Evolutionary conservation across 2,329 filamentous ascomycete species (phyloP).

Genomic region (Amauroascus niger): DNA sequence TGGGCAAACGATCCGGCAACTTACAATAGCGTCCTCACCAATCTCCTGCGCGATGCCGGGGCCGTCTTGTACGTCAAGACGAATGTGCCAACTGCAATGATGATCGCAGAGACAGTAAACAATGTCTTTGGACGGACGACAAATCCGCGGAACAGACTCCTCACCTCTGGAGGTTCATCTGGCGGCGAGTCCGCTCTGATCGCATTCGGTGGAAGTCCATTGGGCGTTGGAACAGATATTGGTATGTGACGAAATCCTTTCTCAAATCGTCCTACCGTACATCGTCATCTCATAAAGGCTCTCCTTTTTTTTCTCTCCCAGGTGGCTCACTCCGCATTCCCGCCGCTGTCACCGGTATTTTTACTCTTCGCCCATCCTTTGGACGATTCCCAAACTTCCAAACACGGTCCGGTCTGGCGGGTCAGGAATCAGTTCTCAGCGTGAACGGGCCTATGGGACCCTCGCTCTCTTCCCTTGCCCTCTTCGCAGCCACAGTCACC

Average conservation of each 20-base stretch:
- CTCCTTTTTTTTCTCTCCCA: not conserved
- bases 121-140: slow-evolving; percentile 37
- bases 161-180: slow-evolving; percentile 29
- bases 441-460: slow-evolving; percentile 34
- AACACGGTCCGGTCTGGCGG: slow-evolving; percentile 39
- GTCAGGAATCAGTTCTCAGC: slow-evolving; percentile 34
- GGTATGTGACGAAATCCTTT: slow-evolving; percentile 15
- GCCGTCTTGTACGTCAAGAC: slow-evolving; percentile 37
- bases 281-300: not conserved
- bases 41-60: slow-evolving; percentile 48
- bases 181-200: slow-evolving; percentile 34
- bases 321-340: slow-evolving; percentile 37
- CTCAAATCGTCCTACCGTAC: not conserved
- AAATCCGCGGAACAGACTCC: slow-evolving; percentile 28
- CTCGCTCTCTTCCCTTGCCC: slow-evolving; percentile 26
- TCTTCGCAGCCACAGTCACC: slow-evolving; percentile 30
- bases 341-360: slow-evolving; percentile 44
- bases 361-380: slow-evolving; percentile 45
- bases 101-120: slow-evolving; percentile 39
- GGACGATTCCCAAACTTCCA: slow-evolving; percentile 49
- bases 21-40: slow-evolving; percentile 48
- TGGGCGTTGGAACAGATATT: slow-evolving; percentile 37
- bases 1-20: slow-evolving; percentile 34
- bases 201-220: slow-evolving; percentile 28
- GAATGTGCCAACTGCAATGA: slow-evolving; percentile 34